Conservation (phyloP, 768 basidiomycete species). For the Melanogaster broomeanus region DNA sequence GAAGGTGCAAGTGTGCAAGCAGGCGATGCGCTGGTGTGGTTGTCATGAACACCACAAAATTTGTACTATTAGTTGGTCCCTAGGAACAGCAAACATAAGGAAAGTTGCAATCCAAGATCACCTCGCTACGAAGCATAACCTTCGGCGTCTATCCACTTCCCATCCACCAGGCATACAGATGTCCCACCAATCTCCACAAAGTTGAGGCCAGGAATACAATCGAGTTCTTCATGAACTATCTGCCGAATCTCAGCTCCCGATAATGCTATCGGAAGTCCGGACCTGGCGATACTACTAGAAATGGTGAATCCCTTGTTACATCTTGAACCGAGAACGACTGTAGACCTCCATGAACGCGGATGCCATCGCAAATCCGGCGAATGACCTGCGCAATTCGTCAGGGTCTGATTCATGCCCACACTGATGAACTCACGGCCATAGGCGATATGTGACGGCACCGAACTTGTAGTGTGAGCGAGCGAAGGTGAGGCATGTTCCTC, state of each 20-base stretch:
- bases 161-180: neutral
- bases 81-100: no score
- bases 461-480: no score
- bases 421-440: no score
- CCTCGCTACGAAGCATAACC: neutral
- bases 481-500: no score
- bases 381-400: slow-evolving; percentile 4
- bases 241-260: neutral
- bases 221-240: slow-evolving; percentile 1
- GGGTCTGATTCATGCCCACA: neutral
- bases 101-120: no score
- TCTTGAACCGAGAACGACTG: slow-evolving; percentile 1
- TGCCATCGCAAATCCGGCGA: neutral
- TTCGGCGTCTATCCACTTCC: neutral
- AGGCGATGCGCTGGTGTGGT: slow-evolving; percentile 46
- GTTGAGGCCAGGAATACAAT: neutral
- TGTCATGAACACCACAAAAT: slow-evolving; percentile 9
- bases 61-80: no score
- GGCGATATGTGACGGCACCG: no score
- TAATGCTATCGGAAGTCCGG: no score
- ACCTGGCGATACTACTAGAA: no score
- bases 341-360: neutral
- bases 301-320: no score
- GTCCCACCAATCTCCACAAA: neutral
- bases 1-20: slow-evolving; percentile 48